Evolutionary conservation across 164 flowering plant species (phyloP).

Genomic region (Chimonanthus praecox): DNA sequence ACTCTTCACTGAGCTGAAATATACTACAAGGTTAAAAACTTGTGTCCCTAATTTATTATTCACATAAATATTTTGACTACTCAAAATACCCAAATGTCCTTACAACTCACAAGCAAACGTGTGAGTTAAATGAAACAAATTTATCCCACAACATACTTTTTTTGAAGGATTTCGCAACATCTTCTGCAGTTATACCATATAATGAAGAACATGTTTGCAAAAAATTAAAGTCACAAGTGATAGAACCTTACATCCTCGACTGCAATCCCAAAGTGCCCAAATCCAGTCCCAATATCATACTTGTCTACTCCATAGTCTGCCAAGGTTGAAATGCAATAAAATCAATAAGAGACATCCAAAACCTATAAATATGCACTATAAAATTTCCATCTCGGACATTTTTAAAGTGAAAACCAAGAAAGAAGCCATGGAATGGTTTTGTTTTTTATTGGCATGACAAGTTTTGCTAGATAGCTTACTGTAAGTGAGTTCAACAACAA

Average conservation of each 20-base stretch:
- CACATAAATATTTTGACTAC: too few species aligned
- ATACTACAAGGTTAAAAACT: too few species aligned
- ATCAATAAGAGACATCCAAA: not conserved
- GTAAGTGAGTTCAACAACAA: slow-evolving; percentile 96
- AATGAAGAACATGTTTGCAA: not conserved
- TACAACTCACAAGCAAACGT: too few species aligned
- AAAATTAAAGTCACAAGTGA: not conserved
- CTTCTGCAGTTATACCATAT: too few species aligned
- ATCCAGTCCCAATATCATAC: slow-evolving; percentile 90
- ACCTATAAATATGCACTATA: not conserved
- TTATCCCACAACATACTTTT: too few species aligned
- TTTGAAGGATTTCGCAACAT: too few species aligned
- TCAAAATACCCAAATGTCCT: too few species aligned
- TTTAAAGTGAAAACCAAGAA: not conserved
- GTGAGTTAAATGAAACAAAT: too few species aligned
- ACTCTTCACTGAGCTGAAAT: too few species aligned
- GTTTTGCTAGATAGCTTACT: slow-evolving; percentile 41
- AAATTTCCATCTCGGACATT: not conserved
- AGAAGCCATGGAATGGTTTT: not conserved
- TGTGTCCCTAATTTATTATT: too few species aligned
- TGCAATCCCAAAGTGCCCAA: slow-evolving; percentile 97
- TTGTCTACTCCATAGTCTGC: slow-evolving; percentile 97
- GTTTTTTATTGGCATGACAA: not conserved
- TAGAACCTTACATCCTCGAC: slow-evolving; percentile 88
- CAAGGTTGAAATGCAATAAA: not conserved